A percentile compares a stretch with the other conserved stretches of the same genome.
These are phyloP conservation scores for Pleurotus cornucopiae DNA, from an alignment of 768 basidiomycete genomes.

Conservation along the genomic window DNA sequence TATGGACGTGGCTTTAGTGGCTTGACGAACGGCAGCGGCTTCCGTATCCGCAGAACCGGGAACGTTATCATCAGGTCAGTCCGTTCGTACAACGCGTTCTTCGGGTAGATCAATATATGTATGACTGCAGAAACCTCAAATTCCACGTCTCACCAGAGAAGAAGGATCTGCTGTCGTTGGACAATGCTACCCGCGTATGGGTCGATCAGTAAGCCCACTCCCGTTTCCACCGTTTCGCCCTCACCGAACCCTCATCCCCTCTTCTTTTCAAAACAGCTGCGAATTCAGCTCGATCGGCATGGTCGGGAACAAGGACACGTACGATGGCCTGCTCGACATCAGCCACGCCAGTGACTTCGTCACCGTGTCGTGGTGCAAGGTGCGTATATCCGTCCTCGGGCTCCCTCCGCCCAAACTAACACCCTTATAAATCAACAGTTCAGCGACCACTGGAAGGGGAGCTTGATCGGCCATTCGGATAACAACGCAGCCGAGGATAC, in stretches of 20 bases:
- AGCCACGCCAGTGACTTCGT: conserved; percentile 2
- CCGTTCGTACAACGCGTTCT: too few relatives aligned
- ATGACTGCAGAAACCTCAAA: not conserved
- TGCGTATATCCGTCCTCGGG: not conserved
- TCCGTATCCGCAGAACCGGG: not conserved
- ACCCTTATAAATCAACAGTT: too few relatives aligned
- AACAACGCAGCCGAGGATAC: conserved; percentile 32
- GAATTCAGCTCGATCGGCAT: conserved; percentile 2
- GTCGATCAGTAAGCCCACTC: not conserved
- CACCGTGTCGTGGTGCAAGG: conserved; percentile 3
- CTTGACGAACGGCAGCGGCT: not conserved
- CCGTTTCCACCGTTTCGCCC: not conserved
- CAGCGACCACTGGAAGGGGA: conserved; percentile 40
- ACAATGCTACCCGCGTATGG: not conserved
- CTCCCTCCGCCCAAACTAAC: too few relatives aligned
- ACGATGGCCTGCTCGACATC: conserved; percentile 1
- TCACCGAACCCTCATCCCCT: not conserved
- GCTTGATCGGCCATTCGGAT: conserved; percentile 41
- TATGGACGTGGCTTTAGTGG: not conserved
- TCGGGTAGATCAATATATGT: not conserved
- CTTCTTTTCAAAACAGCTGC: not conserved
- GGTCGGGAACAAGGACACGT: not conserved
- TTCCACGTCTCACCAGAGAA: conserved; percentile 1
- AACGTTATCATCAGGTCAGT: conserved; percentile 5
- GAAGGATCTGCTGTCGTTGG: not conserved